Evolutionary conservation across 441 rosid species (phyloP).

Genomic region (Jatropha multifida): DNA sequence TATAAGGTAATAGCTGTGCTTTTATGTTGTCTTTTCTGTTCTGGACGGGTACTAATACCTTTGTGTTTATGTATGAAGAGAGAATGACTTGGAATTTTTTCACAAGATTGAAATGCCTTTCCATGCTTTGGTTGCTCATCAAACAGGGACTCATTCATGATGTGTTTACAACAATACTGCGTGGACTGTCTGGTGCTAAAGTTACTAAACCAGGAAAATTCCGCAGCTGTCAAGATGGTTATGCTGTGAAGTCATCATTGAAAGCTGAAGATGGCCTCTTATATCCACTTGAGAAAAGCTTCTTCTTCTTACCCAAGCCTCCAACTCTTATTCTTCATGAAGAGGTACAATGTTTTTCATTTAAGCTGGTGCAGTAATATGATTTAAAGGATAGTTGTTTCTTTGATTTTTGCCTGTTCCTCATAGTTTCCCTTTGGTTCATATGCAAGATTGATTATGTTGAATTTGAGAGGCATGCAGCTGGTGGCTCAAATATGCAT

Average conservation of each 20-base stretch:
- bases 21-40: background rate
- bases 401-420: background rate
- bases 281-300: slow-evolving; percentile 97
- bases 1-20: slow-evolving; percentile 60
- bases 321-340: slow-evolving; percentile 98
- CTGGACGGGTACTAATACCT: too few relatives aligned
- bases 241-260: slow-evolving; percentile 94
- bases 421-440: slow-evolving; percentile 8
- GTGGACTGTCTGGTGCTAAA: slow-evolving; percentile 93
- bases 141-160: slow-evolving; percentile 92
- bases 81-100: slow-evolving; percentile 9
- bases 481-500: slow-evolving; percentile 99
- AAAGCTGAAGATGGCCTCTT: slow-evolving; percentile 98
- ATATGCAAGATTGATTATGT: slow-evolving; percentile 76
- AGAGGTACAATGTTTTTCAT: slow-evolving; percentile 51
- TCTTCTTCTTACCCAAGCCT: slow-evolving; percentile 96
- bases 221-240: slow-evolving; percentile 95
- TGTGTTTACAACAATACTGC: slow-evolving; percentile 81
- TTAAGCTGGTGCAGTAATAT: background rate
- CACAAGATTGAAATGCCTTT: slow-evolving; percentile 7
- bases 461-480: slow-evolving; percentile 98
- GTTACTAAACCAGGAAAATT: slow-evolving; percentile 96
- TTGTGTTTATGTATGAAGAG: background rate
- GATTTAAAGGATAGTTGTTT: background rate
- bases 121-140: background rate